Percentiles rank a stretch among this genome's conserved stretches.
Conservation (phyloP, 805 yeast species). For the Metschnikowia bowlesiae region DNA sequence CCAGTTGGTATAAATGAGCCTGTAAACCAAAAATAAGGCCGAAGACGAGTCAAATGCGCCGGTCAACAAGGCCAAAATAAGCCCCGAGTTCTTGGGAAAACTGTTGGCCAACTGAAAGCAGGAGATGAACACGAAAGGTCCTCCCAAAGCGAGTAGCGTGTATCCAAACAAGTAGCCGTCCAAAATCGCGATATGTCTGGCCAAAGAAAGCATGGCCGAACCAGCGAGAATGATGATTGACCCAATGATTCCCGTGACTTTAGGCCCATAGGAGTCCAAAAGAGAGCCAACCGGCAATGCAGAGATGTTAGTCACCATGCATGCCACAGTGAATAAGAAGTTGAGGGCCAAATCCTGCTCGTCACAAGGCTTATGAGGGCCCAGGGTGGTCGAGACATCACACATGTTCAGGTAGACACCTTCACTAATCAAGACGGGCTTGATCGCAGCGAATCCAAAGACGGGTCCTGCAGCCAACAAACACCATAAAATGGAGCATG, state of each 20-base stretch:
- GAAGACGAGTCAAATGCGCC: slow-evolving; percentile 95
- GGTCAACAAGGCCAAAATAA: slow-evolving; percentile 73
- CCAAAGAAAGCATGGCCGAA: slow-evolving; percentile 43
- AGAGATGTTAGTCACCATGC: slow-evolving; percentile 78
- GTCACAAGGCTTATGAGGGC: slow-evolving; percentile 39
- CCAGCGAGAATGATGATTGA: slow-evolving; percentile 56
- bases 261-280: slow-evolving; percentile 77
- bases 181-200: slow-evolving; percentile 27
- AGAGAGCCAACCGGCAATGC: slow-evolving; percentile 81
- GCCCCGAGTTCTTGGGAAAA: slow-evolving; percentile 78
- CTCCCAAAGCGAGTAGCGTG: slow-evolving; percentile 75
- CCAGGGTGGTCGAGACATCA: slow-evolving; percentile 20
- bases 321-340: slow-evolving; percentile 78
- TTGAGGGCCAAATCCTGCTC: slow-evolving; percentile 83
- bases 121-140: slow-evolving; percentile 90
- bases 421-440: slow-evolving; percentile 72
- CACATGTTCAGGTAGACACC: slow-evolving; percentile 72
- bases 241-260: slow-evolving; percentile 73
- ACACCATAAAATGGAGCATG: slow-evolving; percentile 83
- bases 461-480: slow-evolving; percentile 88
- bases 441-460: slow-evolving; percentile 93
- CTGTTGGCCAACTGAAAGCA: slow-evolving; percentile 86
- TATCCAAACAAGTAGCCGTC: slow-evolving; percentile 79
- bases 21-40: slow-evolving; percentile 76
- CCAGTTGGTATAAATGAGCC: slow-evolving; percentile 53